Evolutionary conservation across 208 protist species (phyloP), one percentile per base, ranked within the genome.

Genomic region (Acanthamoeba quina): DNA sequence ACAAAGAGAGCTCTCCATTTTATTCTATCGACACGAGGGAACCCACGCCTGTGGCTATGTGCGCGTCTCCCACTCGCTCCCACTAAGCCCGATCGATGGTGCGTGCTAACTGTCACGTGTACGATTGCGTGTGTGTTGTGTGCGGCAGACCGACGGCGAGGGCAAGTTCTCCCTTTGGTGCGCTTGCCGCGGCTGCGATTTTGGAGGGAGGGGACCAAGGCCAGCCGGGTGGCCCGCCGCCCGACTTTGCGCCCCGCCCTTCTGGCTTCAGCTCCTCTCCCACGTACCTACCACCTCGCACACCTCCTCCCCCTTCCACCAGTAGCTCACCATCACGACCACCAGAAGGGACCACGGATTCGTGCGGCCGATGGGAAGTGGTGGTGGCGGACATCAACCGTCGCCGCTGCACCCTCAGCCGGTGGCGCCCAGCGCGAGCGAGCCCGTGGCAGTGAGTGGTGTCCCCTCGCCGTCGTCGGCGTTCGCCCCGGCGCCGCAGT

Each of bases 1-100:
- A 80, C 37, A 80, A 52, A 49, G 70, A 80, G 70, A 80, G 70
- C 70, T 49, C 70, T 13, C 41, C 70, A 49, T 80, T 80, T 80
- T 52, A 26, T 49, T 49, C 70, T 3, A n/a, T 80, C 6, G 70
- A 80, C 37, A 11, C 44, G 44, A 47, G 70, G 37, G 37, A 80
- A 41, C 10, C 19, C 37, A 4, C 31, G 7, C 31, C 37, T 19
- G 10, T 52, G 37, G 17, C 31, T 6, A 52, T 37, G 70, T 49
- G 31, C 70, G 37, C 26, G 37, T 37, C 17, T n/a, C 7, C 19
- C 64, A 15, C n/a, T 70, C 5, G 4, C 29, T 29, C n/a, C 62
- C n/a, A 13, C 62, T 15, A 34, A 13, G 11, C 26, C 9, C 34
- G 34, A 37, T 37, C 34, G 34, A 37, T 37, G 34, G 1, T 37